Evolutionary conservation across 2,329 filamentous ascomycete genomes (phyloP).

Genomic region (Alternaria gansuensis): DNA sequence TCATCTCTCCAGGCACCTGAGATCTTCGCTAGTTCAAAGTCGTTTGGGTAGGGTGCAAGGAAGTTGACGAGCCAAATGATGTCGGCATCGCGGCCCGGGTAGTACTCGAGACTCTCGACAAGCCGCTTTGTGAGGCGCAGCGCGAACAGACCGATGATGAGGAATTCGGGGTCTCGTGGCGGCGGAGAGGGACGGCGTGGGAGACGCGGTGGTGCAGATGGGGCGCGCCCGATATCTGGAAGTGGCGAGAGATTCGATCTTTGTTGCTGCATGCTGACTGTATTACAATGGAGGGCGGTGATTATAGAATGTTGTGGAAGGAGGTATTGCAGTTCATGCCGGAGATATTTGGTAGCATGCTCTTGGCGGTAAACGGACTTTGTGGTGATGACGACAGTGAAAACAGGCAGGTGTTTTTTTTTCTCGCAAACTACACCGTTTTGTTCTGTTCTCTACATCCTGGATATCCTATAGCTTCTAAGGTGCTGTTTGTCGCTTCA

Average conservation of each 20-base stretch:
- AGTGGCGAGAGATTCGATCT: not conserved
- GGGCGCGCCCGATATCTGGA: constrained; percentile 3
- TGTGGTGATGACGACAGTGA: not conserved
- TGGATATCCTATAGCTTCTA: fast-evolving
- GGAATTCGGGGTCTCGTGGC: constrained; percentile 19
- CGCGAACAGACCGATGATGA: constrained; percentile 41
- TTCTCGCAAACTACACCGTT: not conserved
- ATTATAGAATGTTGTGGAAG: not conserved
- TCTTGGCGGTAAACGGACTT: constrained; percentile 5
- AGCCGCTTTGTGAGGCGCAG: constrained; percentile 32
- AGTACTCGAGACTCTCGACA: constrained; percentile 28
- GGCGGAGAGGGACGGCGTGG: not conserved
- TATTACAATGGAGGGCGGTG: not conserved
- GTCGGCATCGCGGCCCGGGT: constrained; percentile 26
- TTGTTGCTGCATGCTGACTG: constrained; percentile 8
- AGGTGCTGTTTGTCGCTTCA: not conserved
- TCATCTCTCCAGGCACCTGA: constrained; percentile 23
- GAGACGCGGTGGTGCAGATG: constrained; percentile 6
- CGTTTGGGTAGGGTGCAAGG: constrained; percentile 23
- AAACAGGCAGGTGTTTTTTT: not conserved
- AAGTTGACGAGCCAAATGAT: constrained; percentile 34
- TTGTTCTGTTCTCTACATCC: not conserved
- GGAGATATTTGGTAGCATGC: not conserved
- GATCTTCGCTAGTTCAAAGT: constrained; percentile 33
- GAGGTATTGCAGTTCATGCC: not conserved